These are phyloP conservation scores for Naematelia encephala DNA, from an alignment of 768 basidiomycete genomes.

Conservation along the genomic window DNA sequence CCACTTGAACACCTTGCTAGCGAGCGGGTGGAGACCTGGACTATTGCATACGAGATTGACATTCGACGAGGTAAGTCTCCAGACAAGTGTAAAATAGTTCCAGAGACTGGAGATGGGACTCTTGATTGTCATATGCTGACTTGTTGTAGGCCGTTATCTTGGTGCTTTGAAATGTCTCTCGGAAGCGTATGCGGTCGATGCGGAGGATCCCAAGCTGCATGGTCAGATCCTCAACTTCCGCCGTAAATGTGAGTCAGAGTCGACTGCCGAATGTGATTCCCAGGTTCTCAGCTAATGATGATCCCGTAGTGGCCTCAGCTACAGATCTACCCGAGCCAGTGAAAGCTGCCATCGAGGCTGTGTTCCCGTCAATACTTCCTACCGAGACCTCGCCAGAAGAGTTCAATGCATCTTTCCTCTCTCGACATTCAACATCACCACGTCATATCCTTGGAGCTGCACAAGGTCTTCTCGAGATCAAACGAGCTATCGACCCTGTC, in stretches of 20 bases:
- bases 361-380: constrained; percentile 59
- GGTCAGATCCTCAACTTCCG: constrained; percentile 66
- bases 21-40: constrained; percentile 67
- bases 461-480: constrained; percentile 51
- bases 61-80: constrained; percentile 68
- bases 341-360: constrained; percentile 57
- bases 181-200: constrained; percentile 58
- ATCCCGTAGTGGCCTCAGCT: constrained; percentile 55
- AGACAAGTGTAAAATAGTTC: neutral
- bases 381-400: constrained; percentile 60
- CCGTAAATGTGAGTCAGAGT: constrained; percentile 56
- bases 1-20: constrained; percentile 61
- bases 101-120: neutral
- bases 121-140: constrained; percentile 1
- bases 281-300: constrained; percentile 4
- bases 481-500: neutral
- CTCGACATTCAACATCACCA: constrained; percentile 59
- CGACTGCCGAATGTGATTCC: neutral
- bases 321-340: constrained; percentile 56
- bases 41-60: constrained; percentile 73
- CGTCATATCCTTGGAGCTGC: constrained; percentile 64
- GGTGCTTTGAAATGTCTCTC: constrained; percentile 71
- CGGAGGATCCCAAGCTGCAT: constrained; percentile 67
- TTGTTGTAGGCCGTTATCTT: constrained; percentile 70
- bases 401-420: constrained; percentile 73